Base-by-base conservation (phyloP, 2,329 filamentous ascomycete species). In the Colletotrichum musae region DNA sequence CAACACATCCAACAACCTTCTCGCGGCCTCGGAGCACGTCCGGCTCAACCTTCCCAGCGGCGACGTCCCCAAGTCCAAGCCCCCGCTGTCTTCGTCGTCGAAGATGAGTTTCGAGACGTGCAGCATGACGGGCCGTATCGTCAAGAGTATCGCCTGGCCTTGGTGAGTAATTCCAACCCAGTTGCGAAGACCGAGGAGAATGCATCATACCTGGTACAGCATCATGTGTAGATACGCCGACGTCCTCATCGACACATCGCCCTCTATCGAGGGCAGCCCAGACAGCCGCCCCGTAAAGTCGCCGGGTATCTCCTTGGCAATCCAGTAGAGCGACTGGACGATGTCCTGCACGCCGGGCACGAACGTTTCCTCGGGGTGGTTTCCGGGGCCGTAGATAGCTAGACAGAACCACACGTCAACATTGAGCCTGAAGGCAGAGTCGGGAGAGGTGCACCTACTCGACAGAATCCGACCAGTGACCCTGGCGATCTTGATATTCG, bases 261-360 rank as follows among this genome's bases (percentile, higher is more conserved):
- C 65, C 9, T 68, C 65, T 21, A 53, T 47, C 13, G 47, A 64
- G 0, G 61, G 58, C 5, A 16, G 68, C 64, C 10, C 74, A 64
- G 64, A 75, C 56, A 52, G 72, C 71, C 43, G 75, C 70, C 47
- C 72, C 66, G 63, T 74, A 70, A 65, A 45, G 16, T 72, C 72
- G 2, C 69, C 69, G 0, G 72, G 72, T 6, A 73, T 72, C 52
- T 72, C 71, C 43, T 72, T 72, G 4, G 71, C 71, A 12, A 72
- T 73, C 61, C 72, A 71, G 57, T 72, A 72, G 9, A 73, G 58
- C 7, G 70, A 70, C 39, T 68, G 69, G 28, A 79, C 75, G 6
- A 78, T 78, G 6, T 78, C 76, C 4, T 78, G 77, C 1, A 78
- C 77, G 3, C 74, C 74, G 1, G 76, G 76, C 9, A 78, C 77